phyloP scores from a whole-genome alignment of 495 filamentous ascomycete species.

The Aspergillus haitiensis region DNA sequence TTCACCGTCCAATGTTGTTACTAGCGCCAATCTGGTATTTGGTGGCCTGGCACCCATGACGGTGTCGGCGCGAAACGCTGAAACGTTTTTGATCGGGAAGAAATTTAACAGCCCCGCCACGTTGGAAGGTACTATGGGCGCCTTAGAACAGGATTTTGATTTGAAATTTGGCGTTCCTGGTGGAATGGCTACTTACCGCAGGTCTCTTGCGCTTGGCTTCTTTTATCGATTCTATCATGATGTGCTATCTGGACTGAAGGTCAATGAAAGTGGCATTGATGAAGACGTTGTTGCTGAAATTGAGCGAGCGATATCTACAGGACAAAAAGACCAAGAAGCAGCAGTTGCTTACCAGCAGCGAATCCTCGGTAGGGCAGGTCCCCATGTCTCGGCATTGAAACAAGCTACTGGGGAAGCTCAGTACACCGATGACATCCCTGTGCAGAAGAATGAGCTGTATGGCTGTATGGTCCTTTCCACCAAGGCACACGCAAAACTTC shows the following conservation, averaged over 20 bases:
- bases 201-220: slow-evolving; percentile 83
- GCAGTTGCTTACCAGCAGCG: slow-evolving; percentile 60
- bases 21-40: slow-evolving; percentile 74
- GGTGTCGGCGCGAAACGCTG: slow-evolving; percentile 74
- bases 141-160: slow-evolving; percentile 83
- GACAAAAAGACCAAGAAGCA: slow-evolving; percentile 53
- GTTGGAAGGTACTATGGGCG: slow-evolving; percentile 83
- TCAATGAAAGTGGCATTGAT: slow-evolving; percentile 49
- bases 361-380: slow-evolving; percentile 75
- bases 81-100: slow-evolving; percentile 69
- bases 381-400: slow-evolving; percentile 89
- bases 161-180: slow-evolving; percentile 84
- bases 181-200: slow-evolving; percentile 94
- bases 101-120: slow-evolving; percentile 76
- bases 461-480: slow-evolving; percentile 86
- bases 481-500: slow-evolving; percentile 83
- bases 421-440: slow-evolving; percentile 94
- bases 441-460: slow-evolving; percentile 82
- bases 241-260: slow-evolving; percentile 52
- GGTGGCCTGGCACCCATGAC: slow-evolving; percentile 91
- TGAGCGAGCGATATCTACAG: slow-evolving; percentile 58
- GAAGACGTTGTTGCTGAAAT: slow-evolving; percentile 58
- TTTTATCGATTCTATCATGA: slow-evolving; percentile 90
- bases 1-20: slow-evolving; percentile 62
- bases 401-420: slow-evolving; percentile 92